Evolutionary conservation across 2,329 filamentous ascomycete genomes (phyloP), one percentile per base, ranked within the genome.

Genomic region (Colletotrichum scovillei): DNA sequence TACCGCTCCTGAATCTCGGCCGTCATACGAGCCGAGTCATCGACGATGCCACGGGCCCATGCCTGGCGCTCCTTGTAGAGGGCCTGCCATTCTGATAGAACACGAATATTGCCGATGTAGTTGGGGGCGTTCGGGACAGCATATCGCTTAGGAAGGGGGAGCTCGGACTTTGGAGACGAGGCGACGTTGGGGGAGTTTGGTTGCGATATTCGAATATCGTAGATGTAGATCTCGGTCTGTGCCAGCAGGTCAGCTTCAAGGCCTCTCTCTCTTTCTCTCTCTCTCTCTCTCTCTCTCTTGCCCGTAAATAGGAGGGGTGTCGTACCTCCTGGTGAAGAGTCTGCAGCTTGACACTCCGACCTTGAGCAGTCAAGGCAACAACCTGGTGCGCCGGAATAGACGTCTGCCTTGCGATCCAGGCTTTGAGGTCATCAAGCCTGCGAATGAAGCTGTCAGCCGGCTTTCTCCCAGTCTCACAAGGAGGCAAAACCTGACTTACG

Each of bases 221-320:
- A 99, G 65, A 98, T 91, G 81, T 94, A 98, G 70, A 99, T 92
- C 81, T 98, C 95, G 76, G 91, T 94, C 93, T 97, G 77, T 32
- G 74, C 62, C 42, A n/a, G 56, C 38, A 7, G 28, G 35, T 76
- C 58, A 79, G 75, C 55, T 58, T 9, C 8, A 4, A 5, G 38
- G 53, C 28, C 38, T 32, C 30, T 32, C 30, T 30, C 30, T 30
- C 28, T 28, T 8, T 30, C 24, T 14, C n/a, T 9, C 53, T 5
- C 38, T 32, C 30, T 32, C 30, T 30, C 30, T 30, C 28, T 28
- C 30, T 30, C 24, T 14, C n/a, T 9, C 53, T 5, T 32, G 14
- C 30, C 56, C 9, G 22, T 32, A 14, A 12, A 32, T 42, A 14
- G 28, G 46, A 5, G 49, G 30, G 1, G 5, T 69, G 26, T 49